Base-by-base conservation (phyloP, 495 filamentous ascomycete genomes). In the Echria macrotheca region DNA sequence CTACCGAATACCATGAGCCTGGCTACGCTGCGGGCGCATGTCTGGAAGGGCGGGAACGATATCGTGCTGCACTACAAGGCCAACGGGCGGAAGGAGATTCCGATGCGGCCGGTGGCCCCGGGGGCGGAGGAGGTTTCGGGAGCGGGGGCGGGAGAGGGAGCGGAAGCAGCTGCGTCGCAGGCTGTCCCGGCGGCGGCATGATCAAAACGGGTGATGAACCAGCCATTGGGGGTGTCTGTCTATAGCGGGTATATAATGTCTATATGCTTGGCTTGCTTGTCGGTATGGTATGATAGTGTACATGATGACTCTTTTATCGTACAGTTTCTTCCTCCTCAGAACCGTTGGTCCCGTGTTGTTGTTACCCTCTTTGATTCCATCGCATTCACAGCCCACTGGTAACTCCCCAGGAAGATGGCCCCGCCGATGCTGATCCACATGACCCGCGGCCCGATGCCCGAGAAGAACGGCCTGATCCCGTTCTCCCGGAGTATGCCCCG, bases 371-470 rank as follows among this genome's bases (percentile, higher is more conserved):
- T 29, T n/a, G n/a, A n/a, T n/a, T 67, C 69, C 48, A 95, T 60
- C 6, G 77, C 69, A 73, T 89, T 93, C 56, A 79, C 84, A 31
- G 86, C 88, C 79, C 82, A 91, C 68, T 97, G 90, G 69, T 96
- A 99, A 58, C 86, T 95, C 1, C 93, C 93, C 64, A 99, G 67
- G 70, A 99, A 99, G 28, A 99, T 85, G 1, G 91, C 89, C 11
- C 93, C 93, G 3, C 93, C 93, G 51, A 82, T 83, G 55, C 85
- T 89, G 65, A 99, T 99, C 90, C 94, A 97, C 60, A 90, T 77
- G 18, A 95, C 80, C 39, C 93, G 70, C 1, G 93, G 93, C 35
- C 87, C 89, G 53, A 97, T 84, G 0, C 93, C 93, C 7, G 83
- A 78, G 69, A 94, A 94, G 63, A 96, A 90, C 14, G 86, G 87